Evolutionary conservation across 805 yeast species (phyloP).

Genomic region (Teunomyces tritomae): DNA sequence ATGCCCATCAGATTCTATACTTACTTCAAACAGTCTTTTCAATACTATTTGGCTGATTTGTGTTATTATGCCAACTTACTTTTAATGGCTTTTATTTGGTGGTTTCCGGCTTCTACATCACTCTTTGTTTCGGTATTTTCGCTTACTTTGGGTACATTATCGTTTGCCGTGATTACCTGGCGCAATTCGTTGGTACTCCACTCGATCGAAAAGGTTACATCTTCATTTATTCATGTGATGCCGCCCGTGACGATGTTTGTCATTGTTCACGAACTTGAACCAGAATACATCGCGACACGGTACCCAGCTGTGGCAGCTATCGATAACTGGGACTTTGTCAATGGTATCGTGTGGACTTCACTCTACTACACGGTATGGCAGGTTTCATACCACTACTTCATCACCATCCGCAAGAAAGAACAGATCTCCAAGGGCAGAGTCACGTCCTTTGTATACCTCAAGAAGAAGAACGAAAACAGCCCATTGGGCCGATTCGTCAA

Average conservation of each 20-base stretch:
- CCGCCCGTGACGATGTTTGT: constrained; percentile 89
- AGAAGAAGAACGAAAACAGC: constrained; percentile 64
- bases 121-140: constrained; percentile 83
- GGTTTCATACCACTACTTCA: constrained; percentile 83
- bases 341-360: constrained; percentile 76
- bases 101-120: constrained; percentile 68
- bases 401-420: constrained; percentile 74
- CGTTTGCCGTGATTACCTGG: constrained; percentile 96
- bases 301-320: constrained; percentile 80
- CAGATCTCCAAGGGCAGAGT: constrained; percentile 82
- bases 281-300: constrained; percentile 49
- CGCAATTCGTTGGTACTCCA: constrained; percentile 89
- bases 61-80: constrained; percentile 87
- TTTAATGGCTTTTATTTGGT: constrained; percentile 73
- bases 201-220: constrained; percentile 87
- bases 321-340: constrained; percentile 62
- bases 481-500: constrained; percentile 76
- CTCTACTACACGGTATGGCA: constrained; percentile 89
- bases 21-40: constrained; percentile 74
- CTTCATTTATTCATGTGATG: constrained; percentile 84
- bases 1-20: constrained; percentile 86
- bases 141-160: constrained; percentile 80
- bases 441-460: constrained; percentile 83
- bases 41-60: constrained; percentile 86
- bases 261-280: constrained; percentile 72